Base-by-base conservation (phyloP, 768 basidiomycete species). In the Ramaria rubella region DNA sequence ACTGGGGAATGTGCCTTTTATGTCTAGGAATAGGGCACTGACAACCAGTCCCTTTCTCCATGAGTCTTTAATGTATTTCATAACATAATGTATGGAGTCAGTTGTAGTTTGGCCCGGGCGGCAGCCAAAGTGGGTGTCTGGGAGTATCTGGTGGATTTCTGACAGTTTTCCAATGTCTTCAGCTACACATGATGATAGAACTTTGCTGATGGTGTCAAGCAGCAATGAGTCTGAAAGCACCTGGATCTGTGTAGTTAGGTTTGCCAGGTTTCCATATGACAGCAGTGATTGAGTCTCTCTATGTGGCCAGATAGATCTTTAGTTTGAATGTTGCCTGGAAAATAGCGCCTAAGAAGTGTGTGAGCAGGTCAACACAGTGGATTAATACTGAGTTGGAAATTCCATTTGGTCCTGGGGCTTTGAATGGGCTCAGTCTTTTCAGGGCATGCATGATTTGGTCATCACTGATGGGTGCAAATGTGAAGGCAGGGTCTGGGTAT, bases 151-250 rank as follows among this genome's bases (percentile, higher is more conserved):
- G 29, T 71, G 59, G 12, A 14, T 36, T 59, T 79, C 73, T 0
- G 64, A 53, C 1, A 70, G 14, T 17, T 55, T 50, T 0, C 60
- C 50, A 0, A 75, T 21, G n/a, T 67, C 60, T 5, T 67, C 63
- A 15, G 67, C 60, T 0, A 69, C 46, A 1, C 58, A 52, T 11
- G 62, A 23, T 5, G 62, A 60, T 0, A 70, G 68, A 0, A 71
- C 23, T 40, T 76, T 76, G 0, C 58, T 65, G 0, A 67, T 54
- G 0, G 68, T 69, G 44, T 71, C 58, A 1, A 74, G 63, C 0
- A 77, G 70, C 69, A 4, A 79, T 74, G 0, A 74, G 77, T 0
- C 69, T 49, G 40, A 72, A 73, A 0, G 73, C 67, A 27, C 69
- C 71, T 0, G 74, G 55, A 0, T 61, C 30, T 0, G 63, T 49